phyloP scores from a whole-genome alignment of 768 basidiomycete species.

The Podaxis rugospora region DNA sequence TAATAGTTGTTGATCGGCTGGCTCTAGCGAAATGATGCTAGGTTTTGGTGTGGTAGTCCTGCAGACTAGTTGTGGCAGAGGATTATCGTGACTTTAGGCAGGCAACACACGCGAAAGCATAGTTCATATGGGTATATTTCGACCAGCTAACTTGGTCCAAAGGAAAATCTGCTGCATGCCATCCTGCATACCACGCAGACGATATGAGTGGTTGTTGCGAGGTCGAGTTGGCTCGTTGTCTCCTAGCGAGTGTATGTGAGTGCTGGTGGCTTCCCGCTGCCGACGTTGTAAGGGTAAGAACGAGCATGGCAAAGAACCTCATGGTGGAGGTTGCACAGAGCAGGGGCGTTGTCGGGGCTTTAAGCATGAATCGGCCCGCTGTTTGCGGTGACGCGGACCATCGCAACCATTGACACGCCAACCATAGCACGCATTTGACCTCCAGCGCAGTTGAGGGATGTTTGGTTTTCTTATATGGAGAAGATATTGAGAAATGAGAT shows the following conservation, averaged over 20 bases:
- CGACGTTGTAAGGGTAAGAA: conserved; percentile 11
- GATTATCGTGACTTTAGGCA: not conserved
- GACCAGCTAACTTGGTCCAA: conserved; percentile 42
- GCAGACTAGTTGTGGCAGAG: conserved; percentile 4
- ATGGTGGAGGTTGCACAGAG: not conserved
- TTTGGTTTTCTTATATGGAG: not conserved
- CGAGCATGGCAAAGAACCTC: not conserved
- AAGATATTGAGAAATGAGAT: not conserved
- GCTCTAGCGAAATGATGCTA: conserved; percentile 27
- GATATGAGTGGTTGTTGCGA: conserved; percentile 18
- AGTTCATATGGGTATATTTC: conserved; percentile 51
- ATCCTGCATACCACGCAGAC: conserved; percentile 46
- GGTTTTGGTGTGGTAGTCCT: conserved; percentile 38
- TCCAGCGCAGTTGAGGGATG: not conserved
- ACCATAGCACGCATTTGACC: not conserved
- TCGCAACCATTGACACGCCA: conserved; percentile 6
- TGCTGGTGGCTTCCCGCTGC: conserved; percentile 1
- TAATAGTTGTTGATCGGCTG: conserved; percentile 43
- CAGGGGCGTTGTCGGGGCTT: not conserved
- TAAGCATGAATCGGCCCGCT: not conserved
- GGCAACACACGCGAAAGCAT: conserved; percentile 55
- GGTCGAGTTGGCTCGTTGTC: not conserved
- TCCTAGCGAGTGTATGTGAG: conserved; percentile 12
- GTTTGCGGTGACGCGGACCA: not conserved
- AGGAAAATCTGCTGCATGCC: conserved; percentile 38